Evolutionary conservation across 148 eudicot species (phyloP), one percentile per base, ranked within the genome.

Genomic region (Salicornia ramosissima): DNA sequence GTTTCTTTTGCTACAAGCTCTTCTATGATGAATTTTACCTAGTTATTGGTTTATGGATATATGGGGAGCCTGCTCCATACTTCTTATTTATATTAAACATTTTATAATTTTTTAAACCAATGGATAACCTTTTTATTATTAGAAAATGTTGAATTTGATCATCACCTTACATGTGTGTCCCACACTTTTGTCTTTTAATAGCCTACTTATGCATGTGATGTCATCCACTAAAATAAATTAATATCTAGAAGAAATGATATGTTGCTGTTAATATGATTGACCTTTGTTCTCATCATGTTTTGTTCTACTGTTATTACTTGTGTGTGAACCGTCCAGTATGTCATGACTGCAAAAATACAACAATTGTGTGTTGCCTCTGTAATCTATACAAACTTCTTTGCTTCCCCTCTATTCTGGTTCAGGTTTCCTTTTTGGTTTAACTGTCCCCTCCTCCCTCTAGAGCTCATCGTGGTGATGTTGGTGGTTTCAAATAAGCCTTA

Each of bases 121-220:
- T 70, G 79, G 74, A 75, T 81, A 75, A 68, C 50, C 64, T 77
- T 71, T 33, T 61, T 67, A 73, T 66, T 61, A 57, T 56, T 79
- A 73, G 75, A 70, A 75, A 43, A 65, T 82, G 56, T 34, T 74
- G 70, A 73, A 53, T 49, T 59, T 67, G 75, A 82, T 88, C 85
- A 46, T 67, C 75, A 79, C 86, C 89, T 75, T 82, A 75, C 93
- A 80, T 83, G 77, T 88, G 86, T 76, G 55, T 64, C 66, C 65
- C 82, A 78, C 83, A 53, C 77, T 5, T 34, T 69, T 79, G 68
- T 74, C 68, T 71, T 77, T 34, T 80, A 75, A 85, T 78, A 74
- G 83, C 75, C 79, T 74, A 75, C 72, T 83, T 80, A 70, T 80
- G 80, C 34, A 68, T 47, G 55, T 88, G 87, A 86, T 72, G 87